Base-by-base conservation (phyloP, 208 protist genomes). In the Willaertia magna region DNA sequence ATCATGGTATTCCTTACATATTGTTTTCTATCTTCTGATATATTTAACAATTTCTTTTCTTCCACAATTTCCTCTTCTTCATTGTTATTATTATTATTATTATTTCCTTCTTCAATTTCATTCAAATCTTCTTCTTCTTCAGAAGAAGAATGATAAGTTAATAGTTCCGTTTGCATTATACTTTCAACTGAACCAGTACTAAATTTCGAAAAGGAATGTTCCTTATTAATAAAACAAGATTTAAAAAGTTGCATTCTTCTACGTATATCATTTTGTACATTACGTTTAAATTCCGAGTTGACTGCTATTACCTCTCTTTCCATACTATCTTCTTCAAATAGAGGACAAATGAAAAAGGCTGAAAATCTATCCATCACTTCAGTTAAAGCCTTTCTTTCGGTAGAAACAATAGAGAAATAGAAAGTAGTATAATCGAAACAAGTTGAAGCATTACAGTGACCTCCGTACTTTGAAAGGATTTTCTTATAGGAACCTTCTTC, bases 261-360 rank as follows among this genome's bases (percentile, higher is more conserved):
- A 92, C 94, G 94, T 86, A 90, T 90, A 86, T 97, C 95, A 43
- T 89, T 88, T 59, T 90, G 91, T 86, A 93, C 92, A 87, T 97
- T 96, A 85, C 95, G 95, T 85, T 94, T 87, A 89, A 97, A 93
- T 86, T 98, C 96, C 86, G 91, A 95, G 88, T 98, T 92, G 46
- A 98, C 95, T 16, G 96, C 96, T 81, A 95, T 89, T 30, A 97
- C 88, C 89, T 98, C 96, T 4, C 96, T 92, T 34, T 89, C 84
- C 34, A 94, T 88, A 4, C 90, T 89, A 76, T 89, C 89, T 11
- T 88, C 81, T 44, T 91, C 93, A 86, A 98, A 96, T 44, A 90
- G 92, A 20, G 96, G 96, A 91, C 85, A 47, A 95, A 91, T 85
- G 48, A 85, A 98, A 86, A 98, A 98, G 85, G 96, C 90, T 42